These are phyloP conservation scores for Eragrostis curvula DNA, from an alignment of 176 grass and related monocot genomes.

Conservation along the genomic window DNA sequence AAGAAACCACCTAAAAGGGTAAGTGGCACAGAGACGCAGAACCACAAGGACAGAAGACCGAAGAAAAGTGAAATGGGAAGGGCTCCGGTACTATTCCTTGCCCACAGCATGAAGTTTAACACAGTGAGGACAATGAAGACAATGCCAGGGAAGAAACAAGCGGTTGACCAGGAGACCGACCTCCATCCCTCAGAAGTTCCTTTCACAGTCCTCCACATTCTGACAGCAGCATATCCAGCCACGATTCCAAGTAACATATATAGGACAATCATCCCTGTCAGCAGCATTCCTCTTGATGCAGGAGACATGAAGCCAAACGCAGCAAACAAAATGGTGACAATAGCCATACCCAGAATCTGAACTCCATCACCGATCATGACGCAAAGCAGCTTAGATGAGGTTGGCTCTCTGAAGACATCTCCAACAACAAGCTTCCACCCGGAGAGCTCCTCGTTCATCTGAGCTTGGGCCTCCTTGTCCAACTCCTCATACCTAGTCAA, in stretches of 20 bases:
- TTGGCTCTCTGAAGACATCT: slow-evolving; percentile 92
- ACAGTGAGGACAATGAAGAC: slow-evolving; percentile 72
- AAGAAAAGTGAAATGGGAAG: slow-evolving; percentile 90
- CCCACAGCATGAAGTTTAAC: slow-evolving; percentile 86
- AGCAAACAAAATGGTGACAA: slow-evolving; percentile 85
- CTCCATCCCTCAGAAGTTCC: slow-evolving; percentile 83
- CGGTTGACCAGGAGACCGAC: slow-evolving; percentile 81
- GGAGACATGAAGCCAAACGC: slow-evolving; percentile 91
- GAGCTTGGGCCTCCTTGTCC: slow-evolving; percentile 87
- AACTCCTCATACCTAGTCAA: slow-evolving; percentile 87
- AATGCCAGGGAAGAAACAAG: slow-evolving; percentile 90
- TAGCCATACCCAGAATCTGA: slow-evolving; percentile 88
- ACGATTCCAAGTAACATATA: slow-evolving; percentile 90
- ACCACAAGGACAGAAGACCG: slow-evolving; percentile 78
- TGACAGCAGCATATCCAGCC: slow-evolving; percentile 78
- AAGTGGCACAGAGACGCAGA: slow-evolving; percentile 90
- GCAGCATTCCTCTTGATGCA: slow-evolving; percentile 82
- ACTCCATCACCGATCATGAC: slow-evolving; percentile 82
- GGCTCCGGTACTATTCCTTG: slow-evolving; percentile 79
- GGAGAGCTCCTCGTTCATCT: slow-evolving; percentile 88
- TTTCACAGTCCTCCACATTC: slow-evolving; percentile 82
- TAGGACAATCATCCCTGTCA: slow-evolving; percentile 91
- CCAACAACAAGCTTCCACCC: slow-evolving; percentile 93
- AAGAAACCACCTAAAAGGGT: slow-evolving; percentile 88
- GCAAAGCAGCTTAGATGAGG: slow-evolving; percentile 72